Evolutionary conservation across 306 rosid species (phyloP), one percentile per base, ranked within the genome.

Genomic region (Oemleria cerasiformis): DNA sequence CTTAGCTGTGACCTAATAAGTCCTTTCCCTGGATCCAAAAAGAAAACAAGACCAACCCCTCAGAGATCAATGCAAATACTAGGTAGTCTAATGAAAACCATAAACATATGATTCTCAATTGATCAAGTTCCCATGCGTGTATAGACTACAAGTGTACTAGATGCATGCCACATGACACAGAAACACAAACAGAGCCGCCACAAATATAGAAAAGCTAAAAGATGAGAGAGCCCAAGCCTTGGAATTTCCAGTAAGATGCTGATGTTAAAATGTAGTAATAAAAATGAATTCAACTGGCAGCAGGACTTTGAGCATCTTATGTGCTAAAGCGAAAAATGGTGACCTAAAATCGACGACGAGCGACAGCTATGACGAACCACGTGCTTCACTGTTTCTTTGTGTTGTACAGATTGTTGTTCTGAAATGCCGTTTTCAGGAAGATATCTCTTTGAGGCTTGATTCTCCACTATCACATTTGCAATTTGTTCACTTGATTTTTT

Each of bases 321-420:
- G 51, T 36, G 70, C 56, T 16, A 67, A 48, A 30, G 2, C 36
- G 2, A 30, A 44, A 65, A 62, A 59, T 30, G 14, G 50, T 75
- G 68, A 89, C 88, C 84, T 79, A 79, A 43, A 15, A 47, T 47
- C 23, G 79, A 66, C 17, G 73, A 67, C 21, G 84, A 71, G 77
- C 73, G 80, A 73, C 82, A 84, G 39, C 59, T 82, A 68, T 73
- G 76, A 78, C 76, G 82, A 36, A 88, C 61, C 16, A 56, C 14
- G 51, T 71, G 90, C 79, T 83, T 81, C 81, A 80, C 71, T n/a
- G 76, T 79, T 73, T 84, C 86, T 53, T 51, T 72, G 60, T 36
- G 83, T 62, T 50, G 58, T 45, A 0, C 49, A 66, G 78, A 47
- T 63, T 13, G 73, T 21, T 69, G 75, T 63, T 76, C 78, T 6